Evolutionary conservation across 2,329 filamentous ascomycete species (phyloP).

Genomic region (Talaromyces sp.): DNA sequence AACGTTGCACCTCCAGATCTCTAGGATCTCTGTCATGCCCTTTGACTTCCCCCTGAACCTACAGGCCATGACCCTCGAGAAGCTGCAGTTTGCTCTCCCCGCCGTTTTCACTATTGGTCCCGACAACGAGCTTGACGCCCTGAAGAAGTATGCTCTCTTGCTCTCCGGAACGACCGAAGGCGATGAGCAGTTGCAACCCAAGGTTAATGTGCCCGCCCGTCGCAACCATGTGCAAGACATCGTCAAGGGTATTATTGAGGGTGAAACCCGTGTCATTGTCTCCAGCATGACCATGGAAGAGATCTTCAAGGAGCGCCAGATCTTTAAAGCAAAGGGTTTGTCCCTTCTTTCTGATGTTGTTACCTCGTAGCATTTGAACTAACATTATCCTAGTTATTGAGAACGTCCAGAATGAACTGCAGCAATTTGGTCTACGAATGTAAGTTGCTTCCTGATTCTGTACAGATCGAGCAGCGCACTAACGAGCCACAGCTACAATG

Average conservation of each 20-base stretch:
- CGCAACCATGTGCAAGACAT: slow-evolving; percentile 74
- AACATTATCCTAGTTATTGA: slow-evolving; percentile 51
- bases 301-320: slow-evolving; percentile 71
- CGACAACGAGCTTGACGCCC: slow-evolving; percentile 63
- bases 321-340: slow-evolving; percentile 67
- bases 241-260: slow-evolving; percentile 85
- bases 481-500: slow-evolving; percentile 55
- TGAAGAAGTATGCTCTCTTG: slow-evolving; percentile 79
- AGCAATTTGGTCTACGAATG: slow-evolving; percentile 74
- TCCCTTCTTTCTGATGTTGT: not conserved
- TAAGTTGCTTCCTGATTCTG: slow-evolving; percentile 28
- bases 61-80: slow-evolving; percentile 86
- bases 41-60: slow-evolving; percentile 80
- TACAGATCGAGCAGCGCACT: slow-evolving; percentile 5
- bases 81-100: slow-evolving; percentile 75
- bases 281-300: slow-evolving; percentile 92
- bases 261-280: slow-evolving; percentile 77
- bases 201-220: slow-evolving; percentile 38
- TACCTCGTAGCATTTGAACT: not conserved
- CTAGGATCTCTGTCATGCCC: slow-evolving; percentile 36
- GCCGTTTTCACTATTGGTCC: slow-evolving; percentile 85
- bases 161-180: slow-evolving; percentile 60
- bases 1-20: slow-evolving; percentile 17
- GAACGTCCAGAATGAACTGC: slow-evolving; percentile 73
- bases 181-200: slow-evolving; percentile 28